Evolutionary conservation across 805 yeast genomes (phyloP).

Genomic region (Lachancea fermentati): DNA sequence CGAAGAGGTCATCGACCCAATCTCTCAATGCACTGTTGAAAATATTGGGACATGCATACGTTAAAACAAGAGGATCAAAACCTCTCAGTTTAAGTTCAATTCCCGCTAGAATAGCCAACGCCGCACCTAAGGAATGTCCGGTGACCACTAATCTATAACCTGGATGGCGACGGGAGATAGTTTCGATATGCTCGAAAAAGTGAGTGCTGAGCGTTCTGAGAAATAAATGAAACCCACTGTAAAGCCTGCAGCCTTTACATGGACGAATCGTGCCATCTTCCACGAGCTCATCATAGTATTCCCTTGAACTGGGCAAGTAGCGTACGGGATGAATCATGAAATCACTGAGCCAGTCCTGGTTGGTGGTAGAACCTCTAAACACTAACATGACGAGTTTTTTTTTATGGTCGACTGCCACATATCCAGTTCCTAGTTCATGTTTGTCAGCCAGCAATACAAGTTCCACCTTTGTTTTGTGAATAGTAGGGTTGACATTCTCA

Average conservation of each 20-base stretch:
- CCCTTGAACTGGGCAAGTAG: slow-evolving; percentile 41
- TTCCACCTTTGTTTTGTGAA: slow-evolving; percentile 32
- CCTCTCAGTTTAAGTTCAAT: slow-evolving; percentile 55
- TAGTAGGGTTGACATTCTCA: slow-evolving; percentile 22
- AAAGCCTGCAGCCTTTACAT: slow-evolving; percentile 54
- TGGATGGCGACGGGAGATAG: slow-evolving; percentile 35
- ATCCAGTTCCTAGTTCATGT: slow-evolving; percentile 50
- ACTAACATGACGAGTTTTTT: slow-evolving; percentile 41
- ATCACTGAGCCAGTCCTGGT: slow-evolving; percentile 59
- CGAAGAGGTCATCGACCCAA: slow-evolving; percentile 48
- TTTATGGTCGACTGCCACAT: slow-evolving; percentile 44
- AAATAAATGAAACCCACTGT: slow-evolving; percentile 56
- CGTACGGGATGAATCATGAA: slow-evolving; percentile 41
- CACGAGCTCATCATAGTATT: slow-evolving; percentile 19
- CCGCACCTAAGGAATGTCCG: slow-evolving; percentile 80
- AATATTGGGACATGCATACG: slow-evolving; percentile 61
- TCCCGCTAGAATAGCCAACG: slow-evolving; percentile 57
- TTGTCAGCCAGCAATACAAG: slow-evolving; percentile 38
- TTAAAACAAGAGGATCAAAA: slow-evolving; percentile 45
- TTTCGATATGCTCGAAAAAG: slow-evolving; percentile 35
- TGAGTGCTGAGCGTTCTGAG: slow-evolving; percentile 37
- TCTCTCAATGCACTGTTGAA: slow-evolving; percentile 48
- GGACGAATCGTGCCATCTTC: slow-evolving; percentile 18
- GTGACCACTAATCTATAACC: slow-evolving; percentile 47
- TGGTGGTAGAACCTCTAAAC: slow-evolving; percentile 60